Evolutionary conservation across 306 rosid genomes (phyloP), one percentile per base, ranked within the genome.

Genomic region (Prinsepia uniflora): DNA sequence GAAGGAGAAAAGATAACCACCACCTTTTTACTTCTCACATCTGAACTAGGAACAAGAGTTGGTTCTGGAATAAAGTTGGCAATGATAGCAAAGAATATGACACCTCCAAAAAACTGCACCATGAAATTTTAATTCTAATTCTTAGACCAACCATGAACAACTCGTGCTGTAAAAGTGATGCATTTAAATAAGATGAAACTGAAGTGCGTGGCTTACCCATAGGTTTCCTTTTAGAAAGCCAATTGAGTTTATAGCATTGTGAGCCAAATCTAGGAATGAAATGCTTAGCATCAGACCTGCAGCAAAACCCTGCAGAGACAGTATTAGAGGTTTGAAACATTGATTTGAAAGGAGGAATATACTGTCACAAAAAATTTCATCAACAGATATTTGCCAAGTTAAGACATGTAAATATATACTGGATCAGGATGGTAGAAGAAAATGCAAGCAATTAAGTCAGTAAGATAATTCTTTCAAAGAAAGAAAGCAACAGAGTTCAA

Each of bases 191-290:
- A 74, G 39, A 15, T 53, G 9, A 59, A 58, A 34, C 10, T 30
- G 44, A 67, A 67, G 43, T 6, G 47, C 22, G 64, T 39, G 70
- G 62, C 84, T 71, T 78, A 95, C 99, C 99, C 99, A 95, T 75
- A 91, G 85, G 72, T 95, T 91, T 61, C 86, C 99, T 84, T 87
- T 95, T 65, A 95, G 78, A 87, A 95, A 95, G 41, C 99, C 99
- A 44, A 95, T 84, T 9, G 99, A 86, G 81, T 95, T 95, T 50
- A 91, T 78, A 71, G 99, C 96, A 72, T 91, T 95, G 77, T 91
- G 99, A 86, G 99, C 99, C 70, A 95, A 85, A 81, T 95, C 99
- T 49, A 95, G 88, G 86, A 95, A 91, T 41, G 99, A 94, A 70
- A 89, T 94, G 84, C 99, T 94, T 42, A 94, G 80, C 97, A 94